These are phyloP conservation scores for Pseudocercospora musae DNA, from an alignment of 2,329 filamentous ascomycete species.

Conservation along the genomic window DNA sequence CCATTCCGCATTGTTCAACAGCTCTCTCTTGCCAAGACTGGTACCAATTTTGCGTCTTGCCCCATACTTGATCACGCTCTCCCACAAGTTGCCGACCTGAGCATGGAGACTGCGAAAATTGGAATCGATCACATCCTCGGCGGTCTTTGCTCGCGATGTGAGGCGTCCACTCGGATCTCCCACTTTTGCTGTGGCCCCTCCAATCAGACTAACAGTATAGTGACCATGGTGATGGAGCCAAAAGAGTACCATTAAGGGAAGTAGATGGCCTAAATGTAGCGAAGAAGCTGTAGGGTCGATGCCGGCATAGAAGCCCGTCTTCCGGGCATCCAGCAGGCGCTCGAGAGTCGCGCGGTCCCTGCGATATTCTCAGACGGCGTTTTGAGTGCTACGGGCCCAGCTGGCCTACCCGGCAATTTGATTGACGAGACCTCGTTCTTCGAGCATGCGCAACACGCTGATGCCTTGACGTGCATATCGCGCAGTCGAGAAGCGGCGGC, in stretches of 20 bases:
- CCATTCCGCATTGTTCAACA: conserved; percentile 85
- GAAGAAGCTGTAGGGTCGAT: conserved; percentile 79
- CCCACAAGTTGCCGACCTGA: conserved; percentile 70
- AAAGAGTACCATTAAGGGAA: conserved; percentile 79
- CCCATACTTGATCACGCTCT: conserved; percentile 66
- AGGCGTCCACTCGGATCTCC: conserved; percentile 74
- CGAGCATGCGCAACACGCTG: conserved; percentile 59
- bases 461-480: conserved; percentile 5
- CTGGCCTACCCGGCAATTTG: conserved; percentile 65
- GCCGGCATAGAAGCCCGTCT: conserved; percentile 73
- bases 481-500: not conserved
- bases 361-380: not conserved
- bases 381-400: not conserved
- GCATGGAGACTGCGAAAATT: conserved; percentile 67
- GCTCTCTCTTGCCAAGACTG: conserved; percentile 62
- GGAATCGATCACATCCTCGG: conserved; percentile 53
- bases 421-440: conserved; percentile 71
- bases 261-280: conserved; percentile 74
- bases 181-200: conserved; percentile 68
- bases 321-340: conserved; percentile 60
- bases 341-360: conserved; percentile 55
- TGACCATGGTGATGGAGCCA: conserved; percentile 80
- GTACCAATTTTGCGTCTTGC: conserved; percentile 60
- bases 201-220: conserved; percentile 59
- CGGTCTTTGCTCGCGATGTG: conserved; percentile 56